Percentiles rank a stretch among this genome's conserved stretches.
Evolutionary conservation across 2,329 filamentous ascomycete species (phyloP).

Genomic region (Aspergillus tamarii): DNA sequence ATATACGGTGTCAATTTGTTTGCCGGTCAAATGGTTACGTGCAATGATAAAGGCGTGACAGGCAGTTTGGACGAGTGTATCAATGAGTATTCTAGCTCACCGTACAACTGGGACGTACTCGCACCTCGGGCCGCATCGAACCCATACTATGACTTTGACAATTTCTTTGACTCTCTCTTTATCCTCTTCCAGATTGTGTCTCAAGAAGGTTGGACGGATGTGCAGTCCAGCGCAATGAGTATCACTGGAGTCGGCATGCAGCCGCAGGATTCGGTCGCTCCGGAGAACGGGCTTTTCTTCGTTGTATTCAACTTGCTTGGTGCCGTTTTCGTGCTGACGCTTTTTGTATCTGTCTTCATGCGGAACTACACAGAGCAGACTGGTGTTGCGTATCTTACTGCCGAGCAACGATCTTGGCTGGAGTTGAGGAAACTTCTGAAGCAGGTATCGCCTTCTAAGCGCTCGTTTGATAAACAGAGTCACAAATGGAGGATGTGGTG

Average conservation of each 20-base stretch:
- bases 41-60: conserved; percentile 72
- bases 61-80: conserved; percentile 70
- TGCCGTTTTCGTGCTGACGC: conserved; percentile 91
- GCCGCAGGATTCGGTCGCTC: conserved; percentile 67
- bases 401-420: conserved; percentile 95
- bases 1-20: conserved; percentile 96
- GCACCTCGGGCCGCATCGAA: conserved; percentile 82
- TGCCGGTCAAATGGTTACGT: conserved; percentile 75
- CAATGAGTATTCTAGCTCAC: conserved; percentile 76
- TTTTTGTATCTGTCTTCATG: conserved; percentile 99
- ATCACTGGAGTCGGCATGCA: conserved; percentile 79
- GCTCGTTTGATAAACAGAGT: conserved; percentile 76
- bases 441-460: conserved; percentile 93
- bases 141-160: conserved; percentile 87
- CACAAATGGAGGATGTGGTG: conserved; percentile 89
- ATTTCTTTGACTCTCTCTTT: conserved; percentile 90
- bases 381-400: conserved; percentile 91
- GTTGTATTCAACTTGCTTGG: conserved; percentile 94
- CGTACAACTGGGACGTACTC: conserved; percentile 82
- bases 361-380: conserved; percentile 99
- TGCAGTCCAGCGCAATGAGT: conserved; percentile 81
- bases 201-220: conserved; percentile 95
- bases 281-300: conserved; percentile 92
- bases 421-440: conserved; percentile 88
- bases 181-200: conserved; percentile 98